Evolutionary conservation across 2,329 filamentous ascomycete species (phyloP).

Genomic region (Penicillium sp.): DNA sequence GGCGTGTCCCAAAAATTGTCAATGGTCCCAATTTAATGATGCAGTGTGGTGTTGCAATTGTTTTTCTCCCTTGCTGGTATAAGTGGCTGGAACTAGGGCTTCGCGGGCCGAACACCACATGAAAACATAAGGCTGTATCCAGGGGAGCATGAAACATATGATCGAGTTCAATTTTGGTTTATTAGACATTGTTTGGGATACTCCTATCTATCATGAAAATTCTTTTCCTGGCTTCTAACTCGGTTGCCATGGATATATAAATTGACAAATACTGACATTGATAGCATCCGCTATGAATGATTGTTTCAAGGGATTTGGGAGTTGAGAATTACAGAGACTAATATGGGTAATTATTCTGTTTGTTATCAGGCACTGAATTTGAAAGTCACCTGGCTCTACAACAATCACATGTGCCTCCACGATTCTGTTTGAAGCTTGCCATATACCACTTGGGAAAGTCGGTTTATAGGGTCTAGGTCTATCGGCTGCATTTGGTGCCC

Average conservation of each 20-base stretch:
- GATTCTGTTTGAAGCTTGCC: not conserved
- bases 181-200: not conserved
- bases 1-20: not conserved
- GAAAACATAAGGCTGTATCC: constrained; percentile 20
- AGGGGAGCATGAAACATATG: constrained; percentile 1
- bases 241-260: not conserved
- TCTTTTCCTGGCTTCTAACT: no score
- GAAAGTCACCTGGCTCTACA: not conserved
- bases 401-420: not conserved
- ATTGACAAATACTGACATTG: not conserved
- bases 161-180: not conserved
- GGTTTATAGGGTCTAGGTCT: not conserved
- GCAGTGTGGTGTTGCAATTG: not conserved
- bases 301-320: no score
- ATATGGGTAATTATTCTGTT: not conserved
- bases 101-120: constrained; percentile 1
- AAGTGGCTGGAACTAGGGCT: constrained; percentile 19
- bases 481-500: not conserved
- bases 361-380: not conserved
- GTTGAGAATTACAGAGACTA: not conserved
- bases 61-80: constrained; percentile 21
- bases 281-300: not conserved
- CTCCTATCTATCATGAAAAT: not conserved
- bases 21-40: not conserved
- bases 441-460: not conserved